These are phyloP conservation scores for Verticillium tricorpus DNA, from an alignment of 2,329 filamentous ascomycete genomes.

Conservation along the genomic window DNA sequence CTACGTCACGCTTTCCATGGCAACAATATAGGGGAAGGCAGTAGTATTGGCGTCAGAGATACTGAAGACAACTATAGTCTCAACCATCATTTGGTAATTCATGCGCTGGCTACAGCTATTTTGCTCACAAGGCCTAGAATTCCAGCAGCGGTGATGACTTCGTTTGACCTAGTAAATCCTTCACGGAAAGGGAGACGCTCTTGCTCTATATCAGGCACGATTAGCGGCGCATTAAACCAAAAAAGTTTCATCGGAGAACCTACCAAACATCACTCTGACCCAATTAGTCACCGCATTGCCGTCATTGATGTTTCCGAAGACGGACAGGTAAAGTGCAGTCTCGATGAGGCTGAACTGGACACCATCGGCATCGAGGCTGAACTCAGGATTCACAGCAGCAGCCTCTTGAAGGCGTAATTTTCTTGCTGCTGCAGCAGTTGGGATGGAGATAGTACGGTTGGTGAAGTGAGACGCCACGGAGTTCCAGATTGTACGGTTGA, in stretches of 20 bases:
- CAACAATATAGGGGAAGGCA: no score
- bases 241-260: background rate
- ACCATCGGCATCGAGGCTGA: conserved; percentile 11
- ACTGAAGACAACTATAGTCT: no score
- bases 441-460: conserved; percentile 19
- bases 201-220: conserved; percentile 2
- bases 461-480: conserved; percentile 16
- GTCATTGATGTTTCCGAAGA: conserved; percentile 14
- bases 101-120: conserved; percentile 1
- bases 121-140: conserved; percentile 9
- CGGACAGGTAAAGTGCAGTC: conserved; percentile 15
- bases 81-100: no score
- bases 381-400: conserved; percentile 18
- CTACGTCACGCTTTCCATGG: no score
- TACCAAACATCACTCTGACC: conserved; percentile 15
- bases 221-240: background rate
- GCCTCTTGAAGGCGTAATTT: conserved; percentile 19
- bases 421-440: conserved; percentile 21
- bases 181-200: conserved; percentile 11
- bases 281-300: conserved; percentile 15
- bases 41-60: no score
- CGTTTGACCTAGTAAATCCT: conserved; percentile 8
- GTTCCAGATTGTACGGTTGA: conserved; percentile 20
- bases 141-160: conserved; percentile 7
- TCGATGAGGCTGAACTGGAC: conserved; percentile 16